Base-by-base conservation (phyloP, 805 yeast genomes). In the Yamadazyma philogaea region DNA sequence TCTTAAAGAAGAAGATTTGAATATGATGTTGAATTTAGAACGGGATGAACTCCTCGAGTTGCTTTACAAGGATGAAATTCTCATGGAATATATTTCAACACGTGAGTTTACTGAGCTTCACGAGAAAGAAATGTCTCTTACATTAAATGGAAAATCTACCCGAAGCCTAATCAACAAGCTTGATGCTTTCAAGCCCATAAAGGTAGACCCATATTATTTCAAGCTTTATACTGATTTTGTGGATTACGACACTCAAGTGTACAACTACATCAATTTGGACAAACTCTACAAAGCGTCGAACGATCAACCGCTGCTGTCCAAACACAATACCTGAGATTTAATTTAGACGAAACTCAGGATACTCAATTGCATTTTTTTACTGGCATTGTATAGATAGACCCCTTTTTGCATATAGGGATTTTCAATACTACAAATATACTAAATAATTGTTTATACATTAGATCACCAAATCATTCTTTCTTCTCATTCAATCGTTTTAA, bases 401-500 rank as follows among this genome's bases (percentile, higher is more conserved):
- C 15, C 12, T 18, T 22, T 18, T 15, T 11, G 11, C 4, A 30
- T 18, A 36, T 19, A 26, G 8, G 17, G 4, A 28, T 26, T 26
- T 26, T 26, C 30, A 17, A 34, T 33, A 43, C 22, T 38, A 37
- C 39, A 32, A 17, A 14, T 18, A 24, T 7, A 33, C 12, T 33
- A 16, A 33, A 34, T 22, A 34, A 14, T 22, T 34, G n/a, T 14
- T 34, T 26, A 34, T 33, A 22, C 32, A 20, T 12, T n/a, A 18
- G 18, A 26, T 24, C 24, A 26, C 7, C 6, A 18, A 11, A n/a
- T 30, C 20, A 34, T 19, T 39, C 33, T 28, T 36, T 43, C 40
- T 43, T 47, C 28, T 48, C 45, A 32, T 60, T 60, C 24, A 59
- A 45, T 31, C 64, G 74, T 60, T 89, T 86, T 81, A 89, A 84